These are phyloP conservation scores for Phaeotremella skinneri DNA, from an alignment of 768 basidiomycete genomes.

Conservation along the genomic window DNA sequence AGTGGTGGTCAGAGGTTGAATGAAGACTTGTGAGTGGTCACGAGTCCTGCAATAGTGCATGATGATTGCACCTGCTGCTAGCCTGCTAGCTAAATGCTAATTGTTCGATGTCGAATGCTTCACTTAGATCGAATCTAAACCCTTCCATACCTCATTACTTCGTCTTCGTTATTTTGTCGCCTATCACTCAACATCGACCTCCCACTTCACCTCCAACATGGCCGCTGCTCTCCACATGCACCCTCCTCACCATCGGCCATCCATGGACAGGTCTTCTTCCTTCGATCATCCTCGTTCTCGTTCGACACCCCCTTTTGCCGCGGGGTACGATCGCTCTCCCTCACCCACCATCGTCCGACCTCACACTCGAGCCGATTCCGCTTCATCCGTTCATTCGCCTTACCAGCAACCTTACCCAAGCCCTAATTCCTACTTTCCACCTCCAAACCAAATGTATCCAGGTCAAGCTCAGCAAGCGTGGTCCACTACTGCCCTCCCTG, in stretches of 20 bases:
- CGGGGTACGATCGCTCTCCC: conserved; percentile 22
- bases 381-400: conserved; percentile 18
- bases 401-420: conserved; percentile 29
- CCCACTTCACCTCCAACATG: neutral
- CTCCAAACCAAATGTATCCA: conserved; percentile 22
- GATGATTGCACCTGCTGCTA: too few species aligned
- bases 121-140: neutral
- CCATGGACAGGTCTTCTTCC: conserved; percentile 41
- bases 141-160: conserved; percentile 1
- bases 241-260: conserved; percentile 33
- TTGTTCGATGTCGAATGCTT: neutral
- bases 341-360: conserved; percentile 25
- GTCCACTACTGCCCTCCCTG: conserved; percentile 32
- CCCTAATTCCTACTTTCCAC: conserved; percentile 23
- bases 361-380: conserved; percentile 22
- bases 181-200: neutral
- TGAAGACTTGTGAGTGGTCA: neutral
- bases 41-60: too few species aligned
- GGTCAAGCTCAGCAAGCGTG: conserved; percentile 23
- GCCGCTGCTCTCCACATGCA: conserved; percentile 30
- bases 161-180: neutral
- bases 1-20: neutral
- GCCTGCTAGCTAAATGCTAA: too few species aligned
- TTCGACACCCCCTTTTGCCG: neutral
- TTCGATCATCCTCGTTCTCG: conserved; percentile 31